Conservation (phyloP, 768 basidiomycete genomes). For the Kwoniella dejecticola region DNA sequence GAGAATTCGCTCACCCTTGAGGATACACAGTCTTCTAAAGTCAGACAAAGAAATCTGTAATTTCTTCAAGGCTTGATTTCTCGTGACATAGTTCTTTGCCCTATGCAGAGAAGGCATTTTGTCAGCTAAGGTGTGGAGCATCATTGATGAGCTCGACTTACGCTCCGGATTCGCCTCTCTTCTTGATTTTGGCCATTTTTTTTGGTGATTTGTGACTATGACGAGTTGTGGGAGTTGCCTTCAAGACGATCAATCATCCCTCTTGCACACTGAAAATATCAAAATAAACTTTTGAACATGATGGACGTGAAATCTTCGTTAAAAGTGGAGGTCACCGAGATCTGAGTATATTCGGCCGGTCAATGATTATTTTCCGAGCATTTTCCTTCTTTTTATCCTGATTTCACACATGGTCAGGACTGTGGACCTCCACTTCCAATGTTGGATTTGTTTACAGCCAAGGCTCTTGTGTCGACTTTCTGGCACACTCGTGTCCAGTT, state of each 20-base stretch:
- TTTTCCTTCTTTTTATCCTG: conserved; percentile 18
- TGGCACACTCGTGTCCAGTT: too few species aligned
- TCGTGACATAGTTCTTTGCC: conserved; percentile 66
- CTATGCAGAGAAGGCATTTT: conserved; percentile 33
- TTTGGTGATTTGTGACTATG: neutral
- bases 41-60: conserved; percentile 95
- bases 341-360: too few species aligned
- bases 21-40: conserved; percentile 92
- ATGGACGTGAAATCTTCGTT: conserved; percentile 19
- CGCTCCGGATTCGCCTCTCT: conserved; percentile 57
- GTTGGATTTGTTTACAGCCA: too few species aligned
- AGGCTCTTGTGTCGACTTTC: too few species aligned
- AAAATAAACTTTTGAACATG: conserved; percentile 10
- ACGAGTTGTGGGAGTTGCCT: too few species aligned
- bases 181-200: conserved; percentile 57
- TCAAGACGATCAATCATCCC: too few species aligned
- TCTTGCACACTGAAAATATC: too few species aligned
- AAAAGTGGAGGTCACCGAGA: conserved; percentile 13
- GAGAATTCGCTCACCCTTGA: conserved; percentile 71
- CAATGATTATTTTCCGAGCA: conserved; percentile 12
- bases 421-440: conserved; percentile 23
- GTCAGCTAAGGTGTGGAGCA: neutral
- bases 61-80: conserved; percentile 88
- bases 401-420: neutral
- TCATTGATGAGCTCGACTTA: conserved; percentile 33